Evolutionary conservation across 2,329 filamentous ascomycete species (phyloP).

Genomic region (Elsinoe fawcettii): DNA sequence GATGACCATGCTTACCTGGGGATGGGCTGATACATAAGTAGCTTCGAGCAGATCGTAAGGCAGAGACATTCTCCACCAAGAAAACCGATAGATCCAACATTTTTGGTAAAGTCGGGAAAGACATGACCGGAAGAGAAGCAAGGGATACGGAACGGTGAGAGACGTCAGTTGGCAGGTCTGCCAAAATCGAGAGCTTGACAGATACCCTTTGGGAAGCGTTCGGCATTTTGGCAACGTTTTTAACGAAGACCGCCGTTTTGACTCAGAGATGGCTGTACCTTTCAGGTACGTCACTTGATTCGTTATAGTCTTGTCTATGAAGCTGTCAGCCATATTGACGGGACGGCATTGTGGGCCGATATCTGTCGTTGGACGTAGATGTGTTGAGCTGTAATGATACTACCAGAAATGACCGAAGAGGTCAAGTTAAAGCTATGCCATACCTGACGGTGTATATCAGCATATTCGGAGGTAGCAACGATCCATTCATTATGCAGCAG

Average conservation of each 20-base stretch:
- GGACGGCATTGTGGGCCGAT: not conserved
- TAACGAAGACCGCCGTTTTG: constrained; percentile 11
- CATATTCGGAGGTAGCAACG: no score
- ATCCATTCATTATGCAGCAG: no score
- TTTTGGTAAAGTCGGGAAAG: not conserved
- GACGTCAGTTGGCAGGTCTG: constrained; percentile 4
- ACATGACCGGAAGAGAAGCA: not conserved
- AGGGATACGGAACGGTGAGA: constrained; percentile 1
- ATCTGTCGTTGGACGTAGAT: not conserved
- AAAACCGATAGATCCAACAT: constrained; percentile 6
- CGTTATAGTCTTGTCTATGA: not conserved
- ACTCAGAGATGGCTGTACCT: not conserved
- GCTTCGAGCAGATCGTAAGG: not conserved
- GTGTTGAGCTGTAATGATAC: not conserved
- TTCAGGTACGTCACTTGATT: not conserved
- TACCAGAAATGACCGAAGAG: no score
- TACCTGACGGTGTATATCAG: no score
- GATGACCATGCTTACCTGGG: constrained; percentile 8
- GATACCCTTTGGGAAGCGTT: not conserved
- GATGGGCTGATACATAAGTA: constrained; percentile 8
- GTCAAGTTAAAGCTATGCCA: no score
- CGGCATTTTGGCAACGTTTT: constrained; percentile 8
- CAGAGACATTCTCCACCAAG: constrained; percentile 1
- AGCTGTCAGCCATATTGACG: not conserved
- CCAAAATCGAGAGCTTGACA: not conserved